Evolutionary conservation across 768 basidiomycete genomes (phyloP), one percentile per base, ranked within the genome.

Genomic region (Tricholoma matsutake): DNA sequence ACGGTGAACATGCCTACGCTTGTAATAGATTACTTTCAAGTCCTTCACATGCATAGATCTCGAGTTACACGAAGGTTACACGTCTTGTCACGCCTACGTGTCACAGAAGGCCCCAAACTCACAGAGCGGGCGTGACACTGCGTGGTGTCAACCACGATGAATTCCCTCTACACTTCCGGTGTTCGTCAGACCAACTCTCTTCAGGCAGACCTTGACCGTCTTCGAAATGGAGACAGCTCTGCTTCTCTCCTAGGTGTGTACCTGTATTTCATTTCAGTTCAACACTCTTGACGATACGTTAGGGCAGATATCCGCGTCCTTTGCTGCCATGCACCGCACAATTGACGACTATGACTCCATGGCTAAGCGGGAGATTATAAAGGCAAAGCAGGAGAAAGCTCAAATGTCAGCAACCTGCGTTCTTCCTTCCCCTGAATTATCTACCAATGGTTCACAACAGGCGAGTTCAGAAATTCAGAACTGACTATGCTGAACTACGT

Each of bases 251-350:
- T 93, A 79, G 95, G 95, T 96, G 74, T 76, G 84, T 78, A 56
- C 60, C 52, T 45, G 18, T 10, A 39, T 28, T 28, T 25, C 32
- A 6, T 35, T 31, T 61, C 31, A n/a, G 55, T 31, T 53, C 37
- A 51, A 14, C 39, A 64, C 55, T n/a, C 29, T 60, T 64, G 60
- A 68, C 62, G 43, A 64, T 63, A 63, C 67, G 75, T 73, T 79
- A 96, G 96, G 96, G 74, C 96, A 98, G 83, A 94, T 99, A 75
- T 92, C 93, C 32, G 95, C 96, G n/a, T 95, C 94, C 8, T 80
- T 99, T n/a, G 86, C 94, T 28, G 95, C 94, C 2, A 88, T 98
- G 83, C 88, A 92, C 54, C 79, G 97, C 60, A 95, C 97, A 57
- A 88, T 98, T 64, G 96, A 98, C 62, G 97, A 99, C 70, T 98